These are phyloP conservation scores for Sclerotinia borealis DNA, from an alignment of 2,329 filamentous ascomycete species.

Conservation along the genomic window DNA sequence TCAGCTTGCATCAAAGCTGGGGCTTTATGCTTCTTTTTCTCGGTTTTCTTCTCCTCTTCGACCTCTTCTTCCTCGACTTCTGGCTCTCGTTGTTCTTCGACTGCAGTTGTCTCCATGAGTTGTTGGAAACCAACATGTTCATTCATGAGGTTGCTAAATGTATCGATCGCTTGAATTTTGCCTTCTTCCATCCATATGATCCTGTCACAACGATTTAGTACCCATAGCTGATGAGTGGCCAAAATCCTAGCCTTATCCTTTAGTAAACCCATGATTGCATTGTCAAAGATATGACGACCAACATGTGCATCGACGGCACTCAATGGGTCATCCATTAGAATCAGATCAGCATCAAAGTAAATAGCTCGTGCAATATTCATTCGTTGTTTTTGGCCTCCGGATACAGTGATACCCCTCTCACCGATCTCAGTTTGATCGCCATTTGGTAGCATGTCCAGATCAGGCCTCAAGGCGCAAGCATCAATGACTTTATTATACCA, in stretches of 20 bases:
- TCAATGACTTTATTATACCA: conserved; percentile 66
- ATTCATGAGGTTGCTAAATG: conserved; percentile 80
- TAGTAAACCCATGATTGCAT: conserved; percentile 83
- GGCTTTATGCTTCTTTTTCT: conserved; percentile 45
- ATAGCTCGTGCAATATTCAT: conserved; percentile 85
- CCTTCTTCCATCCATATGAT: conserved; percentile 93
- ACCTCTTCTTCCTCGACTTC: conserved; percentile 43
- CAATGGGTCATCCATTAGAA: conserved; percentile 64
- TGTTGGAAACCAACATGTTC: conserved; percentile 69
- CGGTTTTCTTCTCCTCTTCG: conserved; percentile 40
- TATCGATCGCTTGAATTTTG: conserved; percentile 76
- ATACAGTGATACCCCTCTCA: conserved; percentile 91
- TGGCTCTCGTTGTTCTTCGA: conserved; percentile 57
- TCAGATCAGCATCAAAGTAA: conserved; percentile 62
- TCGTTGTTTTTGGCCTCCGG: conserved; percentile 90
- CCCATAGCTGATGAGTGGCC: conserved; percentile 92
- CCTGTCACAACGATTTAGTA: conserved; percentile 81
- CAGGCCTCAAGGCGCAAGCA: conserved; percentile 73
- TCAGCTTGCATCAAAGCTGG: conserved; percentile 66
- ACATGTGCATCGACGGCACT: conserved; percentile 66
- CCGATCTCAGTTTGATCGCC: conserved; percentile 90
- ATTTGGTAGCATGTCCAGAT: conserved; percentile 88
- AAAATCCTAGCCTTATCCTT: conserved; percentile 86
- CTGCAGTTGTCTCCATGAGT: conserved; percentile 78
- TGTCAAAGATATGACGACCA: conserved; percentile 77